Conservation (phyloP, 495 filamentous ascomycete genomes). For the Neurospora sp. region DNA sequence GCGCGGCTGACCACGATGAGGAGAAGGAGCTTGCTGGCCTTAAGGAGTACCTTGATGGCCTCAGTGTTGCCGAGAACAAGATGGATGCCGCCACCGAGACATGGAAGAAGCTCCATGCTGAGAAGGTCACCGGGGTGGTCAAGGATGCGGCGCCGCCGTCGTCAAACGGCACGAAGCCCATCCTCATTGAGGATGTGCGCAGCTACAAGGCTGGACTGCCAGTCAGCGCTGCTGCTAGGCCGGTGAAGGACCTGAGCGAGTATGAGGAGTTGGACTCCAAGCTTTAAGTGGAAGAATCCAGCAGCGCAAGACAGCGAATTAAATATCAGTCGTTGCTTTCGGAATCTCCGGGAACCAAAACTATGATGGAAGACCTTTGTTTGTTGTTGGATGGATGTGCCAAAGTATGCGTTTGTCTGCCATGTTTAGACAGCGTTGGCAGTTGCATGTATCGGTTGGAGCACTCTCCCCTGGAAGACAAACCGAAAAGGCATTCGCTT, state of each 20-base stretch:
- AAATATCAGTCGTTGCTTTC: background rate
- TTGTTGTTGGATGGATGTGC: background rate
- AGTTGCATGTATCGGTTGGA: background rate
- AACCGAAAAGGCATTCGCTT: background rate
- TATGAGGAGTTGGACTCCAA: constrained; percentile 76
- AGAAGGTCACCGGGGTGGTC: constrained; percentile 26
- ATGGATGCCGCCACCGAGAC: constrained; percentile 19
- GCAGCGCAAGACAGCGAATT: background rate
- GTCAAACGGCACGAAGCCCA: constrained; percentile 33
- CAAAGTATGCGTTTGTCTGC: background rate
- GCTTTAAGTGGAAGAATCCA: constrained; percentile 26
- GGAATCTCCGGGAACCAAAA: background rate
- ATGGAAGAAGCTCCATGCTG: constrained; percentile 42
- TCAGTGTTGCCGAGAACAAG: constrained; percentile 25
- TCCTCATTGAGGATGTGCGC: constrained; percentile 61
- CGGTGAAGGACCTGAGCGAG: constrained; percentile 64
- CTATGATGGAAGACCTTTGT: background rate
- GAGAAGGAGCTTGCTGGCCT: constrained; percentile 24
- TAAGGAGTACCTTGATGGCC: constrained; percentile 25
- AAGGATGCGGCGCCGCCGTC: constrained; percentile 30
- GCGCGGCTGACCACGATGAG: constrained; percentile 21
- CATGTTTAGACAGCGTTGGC: background rate
- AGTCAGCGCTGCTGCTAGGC: constrained; percentile 56
- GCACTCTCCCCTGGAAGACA: background rate
- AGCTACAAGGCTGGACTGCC: constrained; percentile 64